These are phyloP conservation scores for Calamus simplicifolius DNA, from an alignment of 176 grass and related monocot species.

Conservation along the genomic window DNA sequence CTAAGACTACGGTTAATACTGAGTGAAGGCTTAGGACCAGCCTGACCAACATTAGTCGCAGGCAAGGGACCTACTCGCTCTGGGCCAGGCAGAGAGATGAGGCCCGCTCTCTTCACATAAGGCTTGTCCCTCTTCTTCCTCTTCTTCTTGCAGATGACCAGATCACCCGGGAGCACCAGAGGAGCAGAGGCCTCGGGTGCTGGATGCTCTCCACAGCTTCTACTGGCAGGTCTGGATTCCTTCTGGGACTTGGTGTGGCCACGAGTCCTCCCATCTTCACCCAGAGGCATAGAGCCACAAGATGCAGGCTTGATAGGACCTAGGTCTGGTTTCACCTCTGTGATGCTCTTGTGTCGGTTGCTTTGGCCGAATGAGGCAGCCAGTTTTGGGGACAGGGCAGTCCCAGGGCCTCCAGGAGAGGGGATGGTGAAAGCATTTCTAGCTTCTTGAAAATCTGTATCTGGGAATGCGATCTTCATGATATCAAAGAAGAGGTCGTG, in stretches of 20 bases:
- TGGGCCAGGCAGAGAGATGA: constrained; percentile 49
- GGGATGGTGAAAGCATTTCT: constrained; percentile 51
- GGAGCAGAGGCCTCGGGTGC: constrained; percentile 25
- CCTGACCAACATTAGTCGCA: constrained; percentile 33
- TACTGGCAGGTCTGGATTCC: constrained; percentile 35
- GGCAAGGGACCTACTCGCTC: constrained; percentile 53
- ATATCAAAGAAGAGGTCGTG: constrained; percentile 86
- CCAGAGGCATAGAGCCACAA: constrained; percentile 10
- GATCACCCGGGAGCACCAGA: constrained; percentile 56
- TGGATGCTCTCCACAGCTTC: constrained; percentile 28
- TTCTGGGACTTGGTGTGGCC: constrained; percentile 38
- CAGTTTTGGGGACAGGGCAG: constrained; percentile 5
- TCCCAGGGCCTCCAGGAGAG: constrained; percentile 28
- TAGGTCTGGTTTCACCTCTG: constrained; percentile 28
- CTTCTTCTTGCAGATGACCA: constrained; percentile 93
- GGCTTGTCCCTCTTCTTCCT: constrained; percentile 63
- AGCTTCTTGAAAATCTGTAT: constrained; percentile 75
- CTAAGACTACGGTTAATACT: constrained; percentile 32
- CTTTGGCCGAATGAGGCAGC: constrained; percentile 8
- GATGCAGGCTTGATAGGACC: constrained; percentile 18
- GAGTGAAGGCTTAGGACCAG: constrained; percentile 35
- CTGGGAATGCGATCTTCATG: constrained; percentile 98
- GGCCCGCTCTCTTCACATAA: constrained; percentile 13
- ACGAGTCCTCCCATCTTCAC: constrained; percentile 19
- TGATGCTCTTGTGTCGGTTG: constrained; percentile 32